Conservation (phyloP, 495 filamentous ascomycete species). For the Penicillium cosmopolitanum region DNA sequence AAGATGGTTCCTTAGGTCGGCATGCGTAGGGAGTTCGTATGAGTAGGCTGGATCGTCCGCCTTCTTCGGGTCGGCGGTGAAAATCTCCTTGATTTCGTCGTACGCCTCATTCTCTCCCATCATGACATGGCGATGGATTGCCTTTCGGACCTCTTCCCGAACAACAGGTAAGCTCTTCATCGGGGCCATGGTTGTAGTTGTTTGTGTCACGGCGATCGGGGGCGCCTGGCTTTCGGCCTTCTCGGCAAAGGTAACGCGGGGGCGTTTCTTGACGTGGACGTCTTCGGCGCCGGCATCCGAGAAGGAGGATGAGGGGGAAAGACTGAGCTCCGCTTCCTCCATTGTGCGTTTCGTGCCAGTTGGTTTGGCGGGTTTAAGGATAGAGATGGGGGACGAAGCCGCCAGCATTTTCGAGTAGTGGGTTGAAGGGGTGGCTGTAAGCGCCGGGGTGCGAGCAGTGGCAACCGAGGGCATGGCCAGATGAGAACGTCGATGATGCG, state of each 20-base stretch:
- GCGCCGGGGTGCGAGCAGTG: conserved; percentile 37
- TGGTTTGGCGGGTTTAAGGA: conserved; percentile 45
- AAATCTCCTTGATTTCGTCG: conserved; percentile 71
- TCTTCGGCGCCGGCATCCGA: conserved; percentile 43
- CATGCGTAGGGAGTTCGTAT: conserved; percentile 47
- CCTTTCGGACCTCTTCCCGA: conserved; percentile 71
- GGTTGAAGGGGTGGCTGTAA: conserved; percentile 24
- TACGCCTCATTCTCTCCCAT: conserved; percentile 71
- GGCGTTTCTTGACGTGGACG: conserved; percentile 55
- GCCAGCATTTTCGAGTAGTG: conserved; percentile 39
- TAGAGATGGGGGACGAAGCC: conserved; percentile 44
- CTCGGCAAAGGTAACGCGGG: conserved; percentile 77
- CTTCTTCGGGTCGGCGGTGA: conserved; percentile 52
- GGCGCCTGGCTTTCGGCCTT: conserved; percentile 61
- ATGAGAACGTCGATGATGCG: conserved; percentile 10
- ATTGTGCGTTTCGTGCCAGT: conserved; percentile 45
- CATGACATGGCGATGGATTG: conserved; percentile 66
- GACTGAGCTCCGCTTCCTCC: conserved; percentile 42
- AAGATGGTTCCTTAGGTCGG: conserved; percentile 71
- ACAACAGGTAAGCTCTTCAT: conserved; percentile 64
- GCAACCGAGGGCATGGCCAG: conserved; percentile 50
- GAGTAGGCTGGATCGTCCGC: conserved; percentile 45
- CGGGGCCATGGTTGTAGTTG: conserved; percentile 32
- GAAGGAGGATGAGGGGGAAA: conserved; percentile 41
- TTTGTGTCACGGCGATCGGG: conserved; percentile 19